Conservation (phyloP, 2,329 filamentous ascomycete species). For the Diplodia corticola region DNA sequence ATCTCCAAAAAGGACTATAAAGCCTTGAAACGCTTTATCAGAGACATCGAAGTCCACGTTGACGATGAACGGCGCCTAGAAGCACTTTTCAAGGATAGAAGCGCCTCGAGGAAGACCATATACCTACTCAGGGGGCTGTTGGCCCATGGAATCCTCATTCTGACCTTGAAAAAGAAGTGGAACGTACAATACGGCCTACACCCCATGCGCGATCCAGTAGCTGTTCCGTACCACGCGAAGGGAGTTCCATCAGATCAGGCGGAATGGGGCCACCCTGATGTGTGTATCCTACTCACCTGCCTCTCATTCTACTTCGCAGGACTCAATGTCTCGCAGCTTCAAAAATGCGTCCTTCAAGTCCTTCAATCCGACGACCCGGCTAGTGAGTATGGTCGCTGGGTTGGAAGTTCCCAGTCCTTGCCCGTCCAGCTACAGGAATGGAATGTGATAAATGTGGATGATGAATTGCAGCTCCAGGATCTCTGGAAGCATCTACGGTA, state of each 20-base stretch:
- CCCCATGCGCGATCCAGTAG: constrained; percentile 56
- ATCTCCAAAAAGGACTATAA: constrained; percentile 30
- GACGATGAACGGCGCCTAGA: constrained; percentile 28
- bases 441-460: constrained; percentile 61
- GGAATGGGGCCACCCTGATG: constrained; percentile 70
- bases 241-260: constrained; percentile 56
- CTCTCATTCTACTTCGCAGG: constrained; percentile 66
- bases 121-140: constrained; percentile 65
- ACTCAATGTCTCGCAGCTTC: constrained; percentile 52
- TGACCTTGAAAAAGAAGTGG: constrained; percentile 63
- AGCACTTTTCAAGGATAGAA: constrained; percentile 36
- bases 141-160: constrained; percentile 58
- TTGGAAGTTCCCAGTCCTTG: constrained; percentile 45
- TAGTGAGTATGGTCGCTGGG: constrained; percentile 59
- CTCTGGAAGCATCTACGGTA: constrained; percentile 55
- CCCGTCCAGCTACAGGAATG: constrained; percentile 53
- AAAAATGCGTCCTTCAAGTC: constrained; percentile 53
- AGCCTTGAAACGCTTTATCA: constrained; percentile 41
- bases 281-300: constrained; percentile 37
- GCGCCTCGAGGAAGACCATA: constrained; percentile 47
- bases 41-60: constrained; percentile 27
- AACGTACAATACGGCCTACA: constrained; percentile 61
- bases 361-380: constrained; percentile 58
- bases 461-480: constrained; percentile 50
- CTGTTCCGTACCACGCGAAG: constrained; percentile 57